Base-by-base conservation (phyloP, 2,329 filamentous ascomycete species). In the Biscogniauxia marginata region DNA sequence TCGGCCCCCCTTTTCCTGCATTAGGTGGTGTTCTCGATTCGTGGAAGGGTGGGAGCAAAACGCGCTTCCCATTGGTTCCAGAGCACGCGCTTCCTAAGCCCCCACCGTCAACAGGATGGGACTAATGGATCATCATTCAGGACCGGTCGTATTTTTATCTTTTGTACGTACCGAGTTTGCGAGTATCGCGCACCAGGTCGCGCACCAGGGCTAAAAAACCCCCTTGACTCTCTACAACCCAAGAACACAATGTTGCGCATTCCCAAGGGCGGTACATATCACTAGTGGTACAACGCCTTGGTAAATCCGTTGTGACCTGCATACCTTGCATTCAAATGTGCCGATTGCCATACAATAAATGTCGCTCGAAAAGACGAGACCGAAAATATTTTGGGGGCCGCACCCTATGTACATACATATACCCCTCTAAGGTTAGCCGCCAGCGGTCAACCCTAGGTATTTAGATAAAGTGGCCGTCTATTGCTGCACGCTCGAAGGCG, bases 1-100 rank as follows among this genome's bases (percentile, higher is more conserved):
- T 56, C 46, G 44, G 60, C 49, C 65, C 63, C 64, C 65, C 65
- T 65, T 67, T 66, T 59, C 59, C 52, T 65, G 63, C 57, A 61
- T 61, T 59, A 55, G 56, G 51, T 54, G 44, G 53, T 54, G 54
- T 48, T 55, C 55, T 49, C 54, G 52, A 57, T 55, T 61, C 57
- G 53, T 58, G 44, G 48, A 55, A 49, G 49, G 52, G 58, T 57
- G 50, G 55, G 47, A 63, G 55, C 23, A 53, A 24, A 30, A 23
- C 49, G 11, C 50, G 52, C 46, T 55, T 57, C 58, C 65, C 52
- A 66, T 62, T 63, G 61, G 59, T 50, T 54, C 22, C 59, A 54
- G 60, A 53, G 57, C 53, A 62, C 46, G 58, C 58, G 59, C 63
- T 55, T 54, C 56, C 59, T 59, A 59, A 56, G 23, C 60, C 60